Base-by-base conservation (phyloP, 768 basidiomycete genomes). In the Pleurotus platypus region DNA sequence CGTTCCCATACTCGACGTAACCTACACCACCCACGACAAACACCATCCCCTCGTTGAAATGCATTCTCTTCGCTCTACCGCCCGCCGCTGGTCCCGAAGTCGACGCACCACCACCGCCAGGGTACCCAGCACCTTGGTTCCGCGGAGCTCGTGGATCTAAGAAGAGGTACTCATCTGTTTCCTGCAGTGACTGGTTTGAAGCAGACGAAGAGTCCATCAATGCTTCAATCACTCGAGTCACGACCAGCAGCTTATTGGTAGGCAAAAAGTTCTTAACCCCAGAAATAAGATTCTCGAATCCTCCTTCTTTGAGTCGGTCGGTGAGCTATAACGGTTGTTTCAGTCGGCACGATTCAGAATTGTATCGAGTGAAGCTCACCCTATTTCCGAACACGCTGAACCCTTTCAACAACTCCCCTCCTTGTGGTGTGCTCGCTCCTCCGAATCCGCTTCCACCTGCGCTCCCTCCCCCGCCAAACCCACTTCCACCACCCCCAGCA, bases 191-290 rank as follows among this genome's bases (percentile, higher is more conserved):
- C 68, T 95, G 91, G 58, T 94, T 95, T 24, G 92, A 90, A 2
- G 94, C 97, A 1, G 90, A 81, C 0, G 94, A 87, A 0, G 97
- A 95, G 68, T 99, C 97, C 95, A 98, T 98, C 26, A 99, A 78
- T 18, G 97, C 96, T 66, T 98, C 97, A 1, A 91, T 87, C 30
- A 99, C 78, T 9, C 97, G 87, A 0, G 97, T 98, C 46, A 96
- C 85, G 9, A 93, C 89, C 49, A 97, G 81, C 39, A 97, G 82
- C 72, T 99, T 96, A 68, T 94, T 92, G 2, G 92, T 89, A 0
- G 97, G 97, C 15, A 99, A 73, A 78, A 99, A 94, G 73, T 97
- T 98, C 70, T 96, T 97, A 64, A 99, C 97, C 39, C 95, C 96
- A 0, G 94, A 95, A 60, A 99, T 92, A 13, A 99, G 78, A 69